A percentile compares a stretch with the other conserved stretches of the same genome.
phyloP scores from a whole-genome alignment of 176 grass and related monocot genomes.

The Chrysopogon serrulatus region DNA sequence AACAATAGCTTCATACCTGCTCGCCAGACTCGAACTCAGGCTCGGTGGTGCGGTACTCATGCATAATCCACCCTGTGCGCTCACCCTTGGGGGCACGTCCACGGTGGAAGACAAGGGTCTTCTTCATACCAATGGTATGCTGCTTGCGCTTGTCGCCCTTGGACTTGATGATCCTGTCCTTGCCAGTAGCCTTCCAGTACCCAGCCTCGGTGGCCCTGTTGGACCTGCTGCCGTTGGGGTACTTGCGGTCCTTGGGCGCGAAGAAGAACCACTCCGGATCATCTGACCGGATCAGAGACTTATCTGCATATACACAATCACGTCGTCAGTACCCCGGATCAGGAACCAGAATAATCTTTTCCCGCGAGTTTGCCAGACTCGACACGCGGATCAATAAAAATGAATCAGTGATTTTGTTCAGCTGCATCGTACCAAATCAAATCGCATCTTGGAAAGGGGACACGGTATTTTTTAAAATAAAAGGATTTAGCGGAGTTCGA shows the following conservation, averaged over 20 bases:
- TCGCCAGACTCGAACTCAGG: conserved; percentile 64
- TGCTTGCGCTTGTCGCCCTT: conserved; percentile 58
- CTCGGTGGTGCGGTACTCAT: conserved; percentile 91
- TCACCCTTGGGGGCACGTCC: conserved; percentile 75
- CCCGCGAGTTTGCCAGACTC: not conserved
- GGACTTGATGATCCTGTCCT: conserved; percentile 78
- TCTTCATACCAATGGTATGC: conserved; percentile 81
- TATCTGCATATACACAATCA: conserved; percentile 49
- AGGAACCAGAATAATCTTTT: not conserved
- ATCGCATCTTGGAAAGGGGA: conserved; percentile 29
- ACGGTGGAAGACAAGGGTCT: conserved; percentile 86
- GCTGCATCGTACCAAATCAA: conserved; percentile 35
- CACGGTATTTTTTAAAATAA: not conserved
- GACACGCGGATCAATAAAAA: not conserved
- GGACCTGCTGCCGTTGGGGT: conserved; percentile 72
- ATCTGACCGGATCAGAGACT: conserved; percentile 65
- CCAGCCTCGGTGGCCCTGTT: conserved; percentile 83
- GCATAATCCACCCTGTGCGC: conserved; percentile 90
- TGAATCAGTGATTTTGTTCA: not conserved
- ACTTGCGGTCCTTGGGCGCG: conserved; percentile 91
- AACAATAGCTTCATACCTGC: conserved; percentile 43
- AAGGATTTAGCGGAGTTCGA: conserved; percentile 1
- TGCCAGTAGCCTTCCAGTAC: conserved; percentile 95
- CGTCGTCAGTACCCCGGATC: not conserved
- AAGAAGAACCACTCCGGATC: conserved; percentile 98